Evolutionary conservation across 306 rosid species (phyloP).

Genomic region (Fragaria vesca): DNA sequence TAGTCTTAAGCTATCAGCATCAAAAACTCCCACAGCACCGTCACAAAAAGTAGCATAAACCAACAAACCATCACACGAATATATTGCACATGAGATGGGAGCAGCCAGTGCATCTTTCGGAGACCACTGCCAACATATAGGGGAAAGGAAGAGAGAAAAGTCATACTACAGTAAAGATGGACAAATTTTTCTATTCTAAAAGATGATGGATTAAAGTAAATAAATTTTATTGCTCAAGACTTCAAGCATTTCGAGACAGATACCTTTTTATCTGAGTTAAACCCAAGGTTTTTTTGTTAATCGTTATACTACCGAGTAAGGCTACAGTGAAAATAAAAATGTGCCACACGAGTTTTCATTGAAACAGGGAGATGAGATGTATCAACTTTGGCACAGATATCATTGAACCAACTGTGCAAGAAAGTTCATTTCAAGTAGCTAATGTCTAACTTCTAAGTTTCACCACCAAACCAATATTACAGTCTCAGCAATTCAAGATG

Average conservation of each 20-base stretch:
- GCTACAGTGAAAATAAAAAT: neutral
- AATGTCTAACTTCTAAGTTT: neutral
- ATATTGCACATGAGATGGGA: conserved; percentile 46
- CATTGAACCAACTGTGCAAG: neutral
- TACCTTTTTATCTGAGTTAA: neutral
- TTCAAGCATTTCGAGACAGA: neutral
- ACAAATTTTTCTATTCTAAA: neutral
- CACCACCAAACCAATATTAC: neutral
- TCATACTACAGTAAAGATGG: conserved; percentile 7
- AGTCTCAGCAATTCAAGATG: neutral
- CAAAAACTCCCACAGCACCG: conserved; percentile 42
- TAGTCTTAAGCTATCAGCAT: conserved; percentile 40
- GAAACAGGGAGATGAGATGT: neutral
- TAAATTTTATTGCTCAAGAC: neutral
- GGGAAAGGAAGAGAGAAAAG: neutral
- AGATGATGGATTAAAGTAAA: neutral
- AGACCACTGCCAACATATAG: conserved; percentile 33
- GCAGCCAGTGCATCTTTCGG: conserved; percentile 35
- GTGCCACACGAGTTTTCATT: neutral
- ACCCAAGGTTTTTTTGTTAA: neutral
- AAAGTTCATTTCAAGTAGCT: neutral
- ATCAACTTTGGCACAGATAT: neutral
- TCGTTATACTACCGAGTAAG: neutral
- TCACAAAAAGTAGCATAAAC: conserved; percentile 36
- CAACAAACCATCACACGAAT: conserved; percentile 43